Conservation (phyloP, 2,329 filamentous ascomycete genomes). For the Beauveria brongniartii region DNA sequence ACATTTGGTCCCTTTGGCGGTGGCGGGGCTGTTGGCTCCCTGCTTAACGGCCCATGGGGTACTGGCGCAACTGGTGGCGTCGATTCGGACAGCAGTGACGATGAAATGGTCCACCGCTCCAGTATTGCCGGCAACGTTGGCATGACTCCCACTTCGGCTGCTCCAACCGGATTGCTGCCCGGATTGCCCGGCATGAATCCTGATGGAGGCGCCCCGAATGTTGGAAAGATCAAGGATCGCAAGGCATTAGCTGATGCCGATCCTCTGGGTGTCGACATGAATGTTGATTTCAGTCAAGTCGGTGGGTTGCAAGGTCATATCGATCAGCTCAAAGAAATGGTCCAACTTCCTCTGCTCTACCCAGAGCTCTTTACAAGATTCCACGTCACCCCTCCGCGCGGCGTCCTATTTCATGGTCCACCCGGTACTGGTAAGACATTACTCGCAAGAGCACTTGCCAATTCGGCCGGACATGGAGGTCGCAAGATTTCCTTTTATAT, state of each 20-base stretch:
- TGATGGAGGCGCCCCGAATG: slow-evolving; percentile 55
- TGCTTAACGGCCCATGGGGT: slow-evolving; percentile 68
- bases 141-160: slow-evolving; percentile 48
- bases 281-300: slow-evolving; percentile 88
- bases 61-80: slow-evolving; percentile 67
- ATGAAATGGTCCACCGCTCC: slow-evolving; percentile 66
- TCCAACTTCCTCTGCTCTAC: slow-evolving; percentile 85
- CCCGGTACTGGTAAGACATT: slow-evolving; percentile 97
- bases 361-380: slow-evolving; percentile 89
- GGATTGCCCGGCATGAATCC: slow-evolving; percentile 31
- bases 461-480: slow-evolving; percentile 79
- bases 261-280: slow-evolving; percentile 85
- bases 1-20: slow-evolving; percentile 92
- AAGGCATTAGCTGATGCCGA: slow-evolving; percentile 90
- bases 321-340: slow-evolving; percentile 98
- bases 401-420: slow-evolving; percentile 93
- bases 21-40: slow-evolving; percentile 61
- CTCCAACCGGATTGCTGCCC: slow-evolving; percentile 37
- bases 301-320: slow-evolving; percentile 91
- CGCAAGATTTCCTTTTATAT: slow-evolving; percentile 98
- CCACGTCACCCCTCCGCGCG: slow-evolving; percentile 86
- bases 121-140: slow-evolving; percentile 50
- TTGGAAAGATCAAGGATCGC: slow-evolving; percentile 89
- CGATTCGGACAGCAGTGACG: slow-evolving; percentile 95
- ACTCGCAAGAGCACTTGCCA: slow-evolving; percentile 86